Conservation (phyloP, 2,329 filamentous ascomycete genomes). For the Orbilia quercus region DNA sequence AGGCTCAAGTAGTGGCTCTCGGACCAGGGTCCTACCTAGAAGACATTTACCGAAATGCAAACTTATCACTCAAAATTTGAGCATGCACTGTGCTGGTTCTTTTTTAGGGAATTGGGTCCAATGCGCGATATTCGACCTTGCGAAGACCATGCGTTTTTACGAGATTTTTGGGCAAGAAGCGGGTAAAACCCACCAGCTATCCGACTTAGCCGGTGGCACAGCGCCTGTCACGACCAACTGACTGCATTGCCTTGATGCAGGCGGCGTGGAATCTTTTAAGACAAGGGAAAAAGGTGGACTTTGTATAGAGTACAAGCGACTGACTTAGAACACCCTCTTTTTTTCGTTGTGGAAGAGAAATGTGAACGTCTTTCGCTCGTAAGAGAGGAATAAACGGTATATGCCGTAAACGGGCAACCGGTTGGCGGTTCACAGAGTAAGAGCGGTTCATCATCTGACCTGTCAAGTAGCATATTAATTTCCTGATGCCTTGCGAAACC, state of each 20-base stretch:
- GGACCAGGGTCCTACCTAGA: slow-evolving; percentile 27
- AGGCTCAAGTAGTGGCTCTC: slow-evolving; percentile 19
- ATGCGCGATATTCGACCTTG: slow-evolving; percentile 49
- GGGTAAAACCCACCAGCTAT: slow-evolving; percentile 30
- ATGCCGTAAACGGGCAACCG: slow-evolving; percentile 30
- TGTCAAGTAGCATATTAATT: slow-evolving; percentile 53
- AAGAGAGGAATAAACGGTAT: slow-evolving; percentile 7
- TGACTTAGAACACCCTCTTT: slow-evolving; percentile 19
- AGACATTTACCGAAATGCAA: slow-evolving; percentile 55
- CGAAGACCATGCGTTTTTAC: slow-evolving; percentile 9
- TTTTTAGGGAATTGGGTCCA: slow-evolving; percentile 21
- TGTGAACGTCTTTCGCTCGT: background rate
- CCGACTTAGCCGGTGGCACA: slow-evolving; percentile 54
- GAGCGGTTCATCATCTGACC: slow-evolving; percentile 42
- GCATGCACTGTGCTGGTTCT: slow-evolving; percentile 16
- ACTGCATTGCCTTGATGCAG: background rate
- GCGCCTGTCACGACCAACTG: slow-evolving; percentile 26
- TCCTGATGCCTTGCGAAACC: slow-evolving; percentile 30
- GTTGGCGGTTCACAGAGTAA: slow-evolving; percentile 20
- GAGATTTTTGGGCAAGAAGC: slow-evolving; percentile 3
- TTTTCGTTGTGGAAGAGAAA: background rate
- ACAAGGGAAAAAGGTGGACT: background rate
- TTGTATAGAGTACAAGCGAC: slow-evolving; percentile 14
- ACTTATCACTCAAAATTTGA: slow-evolving; percentile 40
- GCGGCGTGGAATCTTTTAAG: background rate